Conservation (phyloP, 2,329 filamentous ascomycete genomes). For the Penicillium sp. region DNA sequence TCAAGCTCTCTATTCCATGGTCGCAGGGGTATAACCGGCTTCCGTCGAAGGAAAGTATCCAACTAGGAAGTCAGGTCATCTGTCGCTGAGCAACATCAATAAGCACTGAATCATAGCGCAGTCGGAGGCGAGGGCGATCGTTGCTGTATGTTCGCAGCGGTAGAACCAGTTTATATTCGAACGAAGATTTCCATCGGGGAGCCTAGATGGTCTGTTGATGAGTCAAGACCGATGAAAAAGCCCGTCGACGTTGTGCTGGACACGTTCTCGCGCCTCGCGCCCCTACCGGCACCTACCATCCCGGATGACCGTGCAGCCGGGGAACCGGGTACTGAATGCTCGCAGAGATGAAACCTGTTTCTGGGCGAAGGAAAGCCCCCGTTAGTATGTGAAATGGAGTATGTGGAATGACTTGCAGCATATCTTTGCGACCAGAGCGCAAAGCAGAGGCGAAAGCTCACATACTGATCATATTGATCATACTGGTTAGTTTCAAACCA, state of each 20-base stretch:
- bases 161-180: constrained; percentile 2
- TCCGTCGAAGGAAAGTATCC: not conserved
- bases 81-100: not conserved
- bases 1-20: not conserved
- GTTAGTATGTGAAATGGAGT: not conserved
- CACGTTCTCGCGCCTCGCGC: not conserved
- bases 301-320: not conserved
- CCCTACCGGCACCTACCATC: not conserved
- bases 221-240: constrained; percentile 2
- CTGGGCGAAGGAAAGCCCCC: not conserved
- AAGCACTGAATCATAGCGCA: not conserved
- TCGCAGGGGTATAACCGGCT: not conserved
- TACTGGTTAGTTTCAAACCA: not conserved
- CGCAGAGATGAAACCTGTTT: not conserved
- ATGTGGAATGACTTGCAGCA: not conserved
- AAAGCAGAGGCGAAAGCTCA: too few species aligned
- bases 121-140: not conserved
- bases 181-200: not conserved
- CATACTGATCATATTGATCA: not conserved
- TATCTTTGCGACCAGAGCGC: not conserved
- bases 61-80: not conserved
- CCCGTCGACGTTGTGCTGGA: not conserved
- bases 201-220: not conserved
- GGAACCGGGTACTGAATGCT: not conserved
- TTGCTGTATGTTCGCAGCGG: not conserved